Percentiles rank a stretch among this genome's conserved stretches.
phyloP scores from a whole-genome alignment of 148 eudicot species.

The Rhododendron griersonianum region DNA sequence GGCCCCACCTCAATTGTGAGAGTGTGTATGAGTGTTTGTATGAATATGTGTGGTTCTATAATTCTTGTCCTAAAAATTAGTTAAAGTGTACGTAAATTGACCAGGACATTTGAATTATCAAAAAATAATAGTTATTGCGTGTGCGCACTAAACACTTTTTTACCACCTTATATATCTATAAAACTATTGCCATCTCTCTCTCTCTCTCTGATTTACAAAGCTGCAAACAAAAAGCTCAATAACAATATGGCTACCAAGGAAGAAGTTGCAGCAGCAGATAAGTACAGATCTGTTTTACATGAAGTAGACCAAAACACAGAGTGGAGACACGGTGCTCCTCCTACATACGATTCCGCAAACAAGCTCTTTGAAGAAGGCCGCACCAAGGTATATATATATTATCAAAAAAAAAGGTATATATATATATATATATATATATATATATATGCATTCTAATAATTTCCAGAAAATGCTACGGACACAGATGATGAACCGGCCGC shows the following conservation, averaged over 20 bases:
- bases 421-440: background rate
- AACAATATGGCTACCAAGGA: slow-evolving; percentile 12
- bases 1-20: too few species aligned
- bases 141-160: background rate
- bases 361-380: slow-evolving; percentile 74
- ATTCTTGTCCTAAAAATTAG: too few species aligned
- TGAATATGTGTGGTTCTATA: too few species aligned
- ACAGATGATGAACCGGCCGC: background rate
- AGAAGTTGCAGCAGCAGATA: slow-evolving; percentile 33
- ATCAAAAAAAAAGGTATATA: too few species aligned
- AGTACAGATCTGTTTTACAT: slow-evolving; percentile 63
- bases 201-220: background rate
- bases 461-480: background rate
- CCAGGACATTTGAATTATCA: too few species aligned
- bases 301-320: slow-evolving; percentile 38
- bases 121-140: too few species aligned
- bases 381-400: slow-evolving; percentile 28
- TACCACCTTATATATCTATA: background rate
- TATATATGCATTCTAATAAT: background rate
- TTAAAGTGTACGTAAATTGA: too few species aligned
- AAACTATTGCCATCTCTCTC: background rate
- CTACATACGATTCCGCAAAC: slow-evolving; percentile 54
- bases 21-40: too few species aligned
- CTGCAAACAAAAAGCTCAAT: background rate
- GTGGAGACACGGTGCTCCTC: slow-evolving; percentile 86